These are phyloP conservation scores for Dictyostelium capitatum DNA, from an alignment of 78 protist genomes.

Conservation along the genomic window DNA sequence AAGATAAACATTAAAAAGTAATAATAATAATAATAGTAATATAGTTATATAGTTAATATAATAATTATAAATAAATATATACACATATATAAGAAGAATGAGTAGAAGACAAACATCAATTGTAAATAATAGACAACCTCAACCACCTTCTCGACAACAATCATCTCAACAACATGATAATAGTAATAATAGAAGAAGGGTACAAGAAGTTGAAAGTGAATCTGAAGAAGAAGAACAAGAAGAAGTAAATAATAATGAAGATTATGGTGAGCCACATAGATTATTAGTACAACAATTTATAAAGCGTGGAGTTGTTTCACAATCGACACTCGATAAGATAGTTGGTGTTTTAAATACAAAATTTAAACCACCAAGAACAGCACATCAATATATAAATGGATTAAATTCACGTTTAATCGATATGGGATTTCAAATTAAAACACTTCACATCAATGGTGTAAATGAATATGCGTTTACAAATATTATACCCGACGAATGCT, in stretches of 20 bases:
- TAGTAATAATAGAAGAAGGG: no score
- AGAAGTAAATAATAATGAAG: not conserved
- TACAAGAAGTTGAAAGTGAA: no score
- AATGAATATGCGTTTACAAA: not conserved
- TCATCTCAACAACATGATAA: no score
- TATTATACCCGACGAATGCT: not conserved
- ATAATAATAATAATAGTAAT: no score
- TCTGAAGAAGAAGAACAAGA: not conserved
- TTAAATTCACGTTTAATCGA: not conserved
- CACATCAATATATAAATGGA: not conserved
- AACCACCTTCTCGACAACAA: no score
- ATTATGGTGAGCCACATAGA: not conserved
- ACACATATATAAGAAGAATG: no score
- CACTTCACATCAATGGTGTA: not conserved
- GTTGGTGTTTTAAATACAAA: not conserved
- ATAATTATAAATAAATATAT: no score
- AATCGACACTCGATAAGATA: not conserved
- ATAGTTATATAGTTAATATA: no score
- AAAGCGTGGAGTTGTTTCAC: not conserved
- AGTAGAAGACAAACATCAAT: no score
- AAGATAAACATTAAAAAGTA: no score
- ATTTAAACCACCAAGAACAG: not conserved
- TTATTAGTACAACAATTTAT: conserved; percentile 5
- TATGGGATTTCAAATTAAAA: not conserved
- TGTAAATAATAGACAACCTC: no score